A percentile compares a stretch with the other conserved stretches of the same genome.
phyloP scores from a whole-genome alignment of 371 early-diverging fungal species.

The Coemansia sp. region DNA sequence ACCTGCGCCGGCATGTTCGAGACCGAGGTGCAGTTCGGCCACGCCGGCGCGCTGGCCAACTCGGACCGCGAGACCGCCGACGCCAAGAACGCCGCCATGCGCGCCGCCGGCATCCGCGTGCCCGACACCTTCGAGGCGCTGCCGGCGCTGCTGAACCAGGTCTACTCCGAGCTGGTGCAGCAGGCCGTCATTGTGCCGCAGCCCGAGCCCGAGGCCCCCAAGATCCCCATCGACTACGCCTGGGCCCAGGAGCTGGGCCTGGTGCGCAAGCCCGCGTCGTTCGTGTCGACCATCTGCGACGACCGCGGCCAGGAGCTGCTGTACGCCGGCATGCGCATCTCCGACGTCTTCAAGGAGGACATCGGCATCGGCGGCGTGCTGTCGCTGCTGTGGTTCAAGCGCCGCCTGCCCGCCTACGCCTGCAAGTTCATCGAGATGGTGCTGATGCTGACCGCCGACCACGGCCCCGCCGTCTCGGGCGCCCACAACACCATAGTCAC shows the following conservation, averaged over 20 bases:
- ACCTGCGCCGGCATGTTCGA: constrained; percentile 98
- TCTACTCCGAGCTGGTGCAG: constrained; percentile 77
- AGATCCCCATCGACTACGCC: constrained; percentile 97
- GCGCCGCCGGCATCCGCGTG: constrained; percentile 86
- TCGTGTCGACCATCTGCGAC: constrained; percentile 97
- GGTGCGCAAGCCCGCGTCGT: constrained; percentile 96
- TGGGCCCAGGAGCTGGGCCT: constrained; percentile 99
- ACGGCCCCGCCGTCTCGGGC: constrained; percentile 93
- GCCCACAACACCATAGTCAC: constrained; percentile 99
- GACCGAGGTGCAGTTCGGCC: constrained; percentile 97
- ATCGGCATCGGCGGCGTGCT: constrained; percentile 98
- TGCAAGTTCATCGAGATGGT: constrained; percentile 98
- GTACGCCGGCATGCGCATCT: constrained; percentile 97
- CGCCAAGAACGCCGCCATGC: constrained; percentile 91
- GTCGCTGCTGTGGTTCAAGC: constrained; percentile 96
- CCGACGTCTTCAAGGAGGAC: constrained; percentile 95
- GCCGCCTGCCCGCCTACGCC: constrained; percentile 92
- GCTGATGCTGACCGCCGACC: constrained; percentile 98
- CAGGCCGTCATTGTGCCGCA: constrained; percentile 67
- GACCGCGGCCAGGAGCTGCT: constrained; percentile 98
- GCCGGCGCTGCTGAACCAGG: constrained; percentile 75
- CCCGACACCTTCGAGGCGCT: constrained; percentile 95
- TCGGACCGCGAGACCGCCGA: constrained; percentile 94
- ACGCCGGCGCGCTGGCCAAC: constrained; percentile 97
- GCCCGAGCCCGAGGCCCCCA: constrained; percentile 92